Percentiles rank a stretch among this genome's conserved stretches.
Conservation (phyloP, 805 yeast genomes). For the Jamesozyma gamospora region DNA sequence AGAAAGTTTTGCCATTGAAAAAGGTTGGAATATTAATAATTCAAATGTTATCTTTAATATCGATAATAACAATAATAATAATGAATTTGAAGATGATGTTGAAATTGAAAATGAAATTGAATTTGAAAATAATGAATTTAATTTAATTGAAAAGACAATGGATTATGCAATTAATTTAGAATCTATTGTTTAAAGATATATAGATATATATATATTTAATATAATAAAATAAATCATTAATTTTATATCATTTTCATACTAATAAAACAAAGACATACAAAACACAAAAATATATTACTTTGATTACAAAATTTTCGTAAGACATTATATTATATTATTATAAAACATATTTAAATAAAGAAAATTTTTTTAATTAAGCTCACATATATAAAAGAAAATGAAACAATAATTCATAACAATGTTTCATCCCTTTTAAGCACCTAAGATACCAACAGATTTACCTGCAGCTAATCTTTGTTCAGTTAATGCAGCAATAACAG, state of each 20-base stretch:
- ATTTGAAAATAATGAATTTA: conserved; percentile 9
- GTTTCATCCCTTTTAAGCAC: conserved; percentile 8
- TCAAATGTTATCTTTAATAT: conserved; percentile 41
- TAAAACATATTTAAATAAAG: not conserved
- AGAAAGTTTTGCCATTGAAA: conserved; percentile 41
- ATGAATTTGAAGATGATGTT: conserved; percentile 19
- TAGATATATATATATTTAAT: not conserved
- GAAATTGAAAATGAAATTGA: conserved; percentile 21
- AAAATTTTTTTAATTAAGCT: no score
- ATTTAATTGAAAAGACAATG: conserved; percentile 56
- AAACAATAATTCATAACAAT: no score
- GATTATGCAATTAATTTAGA: conserved; percentile 87
- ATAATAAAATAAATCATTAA: no score
- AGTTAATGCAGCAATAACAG: conserved; percentile 92
- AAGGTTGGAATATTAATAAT: conserved; percentile 48
- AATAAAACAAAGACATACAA: no score
- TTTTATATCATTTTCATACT: no score
- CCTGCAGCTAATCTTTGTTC: conserved; percentile 67
- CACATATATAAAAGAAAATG: no score
- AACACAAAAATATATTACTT: no score
- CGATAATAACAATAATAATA: conserved; percentile 19
- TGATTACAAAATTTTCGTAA: no score
- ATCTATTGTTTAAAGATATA: conserved; percentile 54
- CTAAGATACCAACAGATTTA: conserved; percentile 50
- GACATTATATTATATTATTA: no score